phyloP scores from a whole-genome alignment of 192 early-diverging fungal genomes.

The Gigaspora rosea region DNA sequence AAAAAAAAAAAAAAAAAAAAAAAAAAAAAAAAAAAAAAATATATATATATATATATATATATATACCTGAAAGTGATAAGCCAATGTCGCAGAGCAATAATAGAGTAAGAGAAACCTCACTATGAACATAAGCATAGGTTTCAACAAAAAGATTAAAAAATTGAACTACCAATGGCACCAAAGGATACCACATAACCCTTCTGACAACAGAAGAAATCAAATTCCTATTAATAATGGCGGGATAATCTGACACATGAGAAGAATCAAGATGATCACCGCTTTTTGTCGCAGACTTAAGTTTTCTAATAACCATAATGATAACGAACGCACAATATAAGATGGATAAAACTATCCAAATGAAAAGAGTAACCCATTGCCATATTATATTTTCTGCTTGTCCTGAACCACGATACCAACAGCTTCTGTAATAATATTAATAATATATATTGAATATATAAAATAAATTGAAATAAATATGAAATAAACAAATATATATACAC shows the following conservation, averaged over 20 bases:
- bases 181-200: constrained; percentile 21
- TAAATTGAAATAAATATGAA: too few relatives aligned
- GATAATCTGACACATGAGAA: too few relatives aligned
- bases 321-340: not conserved
- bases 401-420: constrained; percentile 10
- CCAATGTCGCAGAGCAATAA: not conserved
- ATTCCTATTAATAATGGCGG: not conserved
- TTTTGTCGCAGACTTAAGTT: not conserved
- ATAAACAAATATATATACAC: too few relatives aligned
- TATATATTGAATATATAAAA: too few relatives aligned
- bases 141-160: not conserved
- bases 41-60: too few relatives aligned
- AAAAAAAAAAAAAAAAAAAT: not conserved
- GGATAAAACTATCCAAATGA: not conserved
- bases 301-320: not conserved
- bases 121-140: not conserved
- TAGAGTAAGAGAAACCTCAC: not conserved
- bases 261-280: too few relatives aligned
- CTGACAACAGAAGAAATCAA: not conserved
- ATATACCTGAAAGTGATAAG: constrained; percentile 4
- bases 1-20: not conserved
- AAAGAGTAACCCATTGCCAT: constrained; percentile 24
- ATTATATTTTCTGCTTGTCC: not conserved
- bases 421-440: not conserved
- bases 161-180: constrained; percentile 16